These are phyloP conservation scores for Sporothrix globosa DNA, from an alignment of 2,329 filamentous ascomycete genomes.

Conservation along the genomic window DNA sequence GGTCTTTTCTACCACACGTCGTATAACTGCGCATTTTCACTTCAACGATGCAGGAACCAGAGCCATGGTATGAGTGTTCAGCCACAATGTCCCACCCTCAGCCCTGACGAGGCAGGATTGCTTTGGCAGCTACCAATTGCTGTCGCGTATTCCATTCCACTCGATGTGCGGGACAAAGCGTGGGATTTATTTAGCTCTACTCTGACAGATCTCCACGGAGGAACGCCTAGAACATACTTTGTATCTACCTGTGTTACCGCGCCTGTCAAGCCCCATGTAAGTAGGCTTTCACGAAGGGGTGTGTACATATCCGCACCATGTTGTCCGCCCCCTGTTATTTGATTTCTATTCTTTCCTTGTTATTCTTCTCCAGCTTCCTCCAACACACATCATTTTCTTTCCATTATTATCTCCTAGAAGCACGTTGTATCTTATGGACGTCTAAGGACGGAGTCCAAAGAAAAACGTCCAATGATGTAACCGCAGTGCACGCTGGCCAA, in stretches of 20 bases:
- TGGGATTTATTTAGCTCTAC: background rate
- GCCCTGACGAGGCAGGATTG: background rate
- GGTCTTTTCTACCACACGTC: background rate
- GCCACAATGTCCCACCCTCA: background rate
- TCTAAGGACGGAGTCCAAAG: background rate
- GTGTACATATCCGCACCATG: background rate
- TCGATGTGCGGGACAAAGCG: background rate
- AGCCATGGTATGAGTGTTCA: background rate
- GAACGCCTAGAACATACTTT: background rate
- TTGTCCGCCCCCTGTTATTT: background rate
- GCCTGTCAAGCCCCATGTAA: background rate
- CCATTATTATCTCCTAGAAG: background rate
- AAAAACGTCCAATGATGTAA: background rate
- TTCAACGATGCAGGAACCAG: background rate
- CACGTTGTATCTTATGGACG: background rate
- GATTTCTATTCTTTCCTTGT: background rate
- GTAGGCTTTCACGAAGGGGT: background rate
- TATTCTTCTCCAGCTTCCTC: background rate
- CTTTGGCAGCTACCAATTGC: background rate
- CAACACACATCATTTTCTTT: too few relatives aligned
- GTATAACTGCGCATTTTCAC: background rate
- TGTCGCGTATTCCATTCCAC: conserved; percentile 6
- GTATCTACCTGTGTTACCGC: conserved; percentile 1
- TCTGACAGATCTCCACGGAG: background rate
- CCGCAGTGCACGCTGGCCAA: background rate